Evolutionary conservation across 2,329 filamentous ascomycete species (phyloP).

Genomic region (Cucurbitaria berberidis): DNA sequence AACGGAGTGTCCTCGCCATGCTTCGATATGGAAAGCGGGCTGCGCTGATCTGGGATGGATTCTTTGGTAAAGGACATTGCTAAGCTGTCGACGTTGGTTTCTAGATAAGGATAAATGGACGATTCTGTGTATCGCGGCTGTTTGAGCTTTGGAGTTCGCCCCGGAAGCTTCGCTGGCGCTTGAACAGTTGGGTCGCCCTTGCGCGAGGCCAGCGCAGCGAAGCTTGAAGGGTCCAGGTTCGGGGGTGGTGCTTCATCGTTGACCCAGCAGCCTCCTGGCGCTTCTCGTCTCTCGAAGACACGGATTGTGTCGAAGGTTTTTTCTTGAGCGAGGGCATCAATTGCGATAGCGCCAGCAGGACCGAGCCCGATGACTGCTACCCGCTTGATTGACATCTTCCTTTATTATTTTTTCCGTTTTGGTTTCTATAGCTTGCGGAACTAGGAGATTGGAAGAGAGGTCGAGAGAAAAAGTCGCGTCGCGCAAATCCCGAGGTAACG

Average conservation of each 20-base stretch:
- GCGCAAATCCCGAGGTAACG: background rate
- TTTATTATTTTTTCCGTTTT: background rate
- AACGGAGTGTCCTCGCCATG: slow-evolving; percentile 68
- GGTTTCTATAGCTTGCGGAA: background rate
- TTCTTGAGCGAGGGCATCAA: slow-evolving; percentile 66
- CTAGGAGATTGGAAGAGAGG: background rate
- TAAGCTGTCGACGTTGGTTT: slow-evolving; percentile 67
- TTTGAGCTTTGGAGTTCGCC: slow-evolving; percentile 16
- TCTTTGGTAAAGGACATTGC: slow-evolving; percentile 68
- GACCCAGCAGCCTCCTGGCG: slow-evolving; percentile 64
- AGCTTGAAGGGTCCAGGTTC: slow-evolving; percentile 24
- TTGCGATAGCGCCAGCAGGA: slow-evolving; percentile 65
- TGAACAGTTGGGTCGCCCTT: slow-evolving; percentile 24
- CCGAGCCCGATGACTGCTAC: slow-evolving; percentile 68
- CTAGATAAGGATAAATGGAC: slow-evolving; percentile 64
- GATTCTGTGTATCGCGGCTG: slow-evolving; percentile 35
- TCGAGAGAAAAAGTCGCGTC: background rate
- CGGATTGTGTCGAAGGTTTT: slow-evolving; percentile 64
- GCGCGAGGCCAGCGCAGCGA: slow-evolving; percentile 25
- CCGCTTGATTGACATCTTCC: slow-evolving; percentile 34
- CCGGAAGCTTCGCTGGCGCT: slow-evolving; percentile 27
- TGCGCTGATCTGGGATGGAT: slow-evolving; percentile 56
- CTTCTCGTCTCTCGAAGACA: slow-evolving; percentile 67
- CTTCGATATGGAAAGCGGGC: slow-evolving; percentile 48
- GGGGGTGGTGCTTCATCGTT: slow-evolving; percentile 28